phyloP scores from a whole-genome alignment of 176 grass and related monocot genomes.

The Thinopyrum elongatum region DNA sequence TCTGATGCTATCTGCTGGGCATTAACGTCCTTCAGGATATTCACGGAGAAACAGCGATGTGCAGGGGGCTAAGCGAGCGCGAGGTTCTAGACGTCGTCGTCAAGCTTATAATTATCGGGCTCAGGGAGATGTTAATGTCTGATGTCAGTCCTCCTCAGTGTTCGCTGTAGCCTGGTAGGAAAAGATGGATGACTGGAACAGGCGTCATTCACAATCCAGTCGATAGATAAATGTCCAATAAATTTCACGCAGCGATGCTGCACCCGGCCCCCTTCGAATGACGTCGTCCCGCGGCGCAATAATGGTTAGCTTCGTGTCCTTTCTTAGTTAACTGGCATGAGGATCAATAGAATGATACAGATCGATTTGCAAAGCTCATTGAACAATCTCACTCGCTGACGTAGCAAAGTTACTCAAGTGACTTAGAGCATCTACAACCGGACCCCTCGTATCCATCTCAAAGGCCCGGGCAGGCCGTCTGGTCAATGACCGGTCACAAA shows the following conservation, averaged over 20 bases:
- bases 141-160: conserved; percentile 42
- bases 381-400: too few species aligned
- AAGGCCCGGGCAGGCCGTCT: too few species aligned
- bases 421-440: too few species aligned
- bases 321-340: background rate
- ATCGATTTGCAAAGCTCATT: background rate
- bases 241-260: background rate
- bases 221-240: conserved; percentile 16
- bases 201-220: background rate
- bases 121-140: conserved; percentile 51
- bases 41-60: conserved; percentile 46
- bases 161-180: conserved; percentile 4
- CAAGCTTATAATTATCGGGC: conserved; percentile 58
- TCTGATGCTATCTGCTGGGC: conserved; percentile 18
- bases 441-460: too few species aligned
- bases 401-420: too few species aligned
- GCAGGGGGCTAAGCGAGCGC: conserved; percentile 39
- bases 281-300: background rate
- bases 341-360: background rate
- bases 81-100: conserved; percentile 45
- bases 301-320: background rate
- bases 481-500: too few species aligned
- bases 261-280: background rate
- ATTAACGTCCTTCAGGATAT: conserved; percentile 22
- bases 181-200: background rate